phyloP scores from a whole-genome alignment of 2,329 filamentous ascomycete genomes.

The Sarocladiaceae sp. region DNA sequence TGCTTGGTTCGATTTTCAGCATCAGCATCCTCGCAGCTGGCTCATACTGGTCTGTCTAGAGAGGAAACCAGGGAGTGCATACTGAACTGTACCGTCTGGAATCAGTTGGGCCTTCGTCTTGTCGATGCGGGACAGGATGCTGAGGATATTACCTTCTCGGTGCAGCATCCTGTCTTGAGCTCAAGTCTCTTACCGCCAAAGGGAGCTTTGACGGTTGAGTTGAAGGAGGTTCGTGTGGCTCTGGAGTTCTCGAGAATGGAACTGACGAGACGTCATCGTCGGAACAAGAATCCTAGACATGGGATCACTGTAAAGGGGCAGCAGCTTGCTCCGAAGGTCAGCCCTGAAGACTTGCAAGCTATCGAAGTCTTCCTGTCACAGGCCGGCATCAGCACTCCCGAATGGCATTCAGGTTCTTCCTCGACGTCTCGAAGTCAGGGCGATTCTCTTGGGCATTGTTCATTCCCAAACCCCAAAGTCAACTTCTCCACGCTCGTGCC shows the following conservation, averaged over 20 bases:
- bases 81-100: constrained; percentile 14
- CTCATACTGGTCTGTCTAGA: background rate
- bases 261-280: background rate
- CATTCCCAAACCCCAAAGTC: background rate
- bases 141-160: constrained; percentile 24
- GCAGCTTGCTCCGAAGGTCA: too few species aligned
- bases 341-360: constrained; percentile 3
- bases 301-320: too few species aligned
- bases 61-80: background rate
- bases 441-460: background rate
- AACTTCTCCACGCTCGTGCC: constrained; percentile 3
- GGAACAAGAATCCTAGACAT: too few species aligned
- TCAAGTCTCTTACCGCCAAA: constrained; percentile 26
- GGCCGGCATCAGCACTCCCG: background rate
- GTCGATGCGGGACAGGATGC: constrained; percentile 9
- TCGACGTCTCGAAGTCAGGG: too few species aligned
- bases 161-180: constrained; percentile 30
- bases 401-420: too few species aligned
- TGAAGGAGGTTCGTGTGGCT: constrained; percentile 21
- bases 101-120: constrained; percentile 24
- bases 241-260: background rate
- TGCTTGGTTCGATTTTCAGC: background rate
- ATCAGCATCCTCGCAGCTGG: background rate
- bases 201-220: constrained; percentile 19
- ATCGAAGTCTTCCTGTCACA: background rate